These are phyloP conservation scores for Myrica gale DNA, from an alignment of 306 rosid species.

Conservation along the genomic window DNA sequence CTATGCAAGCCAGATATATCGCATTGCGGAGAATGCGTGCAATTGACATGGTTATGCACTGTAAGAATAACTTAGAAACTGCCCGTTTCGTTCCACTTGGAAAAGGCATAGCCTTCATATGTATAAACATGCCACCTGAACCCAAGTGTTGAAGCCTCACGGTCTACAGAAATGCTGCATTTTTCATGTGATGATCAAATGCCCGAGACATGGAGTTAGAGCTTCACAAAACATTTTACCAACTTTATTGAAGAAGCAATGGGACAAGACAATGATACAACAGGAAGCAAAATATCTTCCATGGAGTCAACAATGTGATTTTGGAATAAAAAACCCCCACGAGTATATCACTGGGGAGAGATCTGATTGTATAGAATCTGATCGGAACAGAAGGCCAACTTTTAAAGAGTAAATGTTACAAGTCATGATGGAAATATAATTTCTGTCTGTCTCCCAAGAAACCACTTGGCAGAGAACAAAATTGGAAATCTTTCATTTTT, in stretches of 20 bases:
- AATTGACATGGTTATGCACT: background rate
- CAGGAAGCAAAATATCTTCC: constrained; percentile 25
- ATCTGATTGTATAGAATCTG: constrained; percentile 30
- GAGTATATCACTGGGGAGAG: constrained; percentile 25
- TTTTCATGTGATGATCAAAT: background rate
- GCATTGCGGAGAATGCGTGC: no score
- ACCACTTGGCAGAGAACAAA: constrained; percentile 21
- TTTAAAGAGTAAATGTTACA: constrained; percentile 6
- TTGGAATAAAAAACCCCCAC: constrained; percentile 20
- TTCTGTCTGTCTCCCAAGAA: constrained; percentile 28
- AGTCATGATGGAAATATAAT: constrained; percentile 16
- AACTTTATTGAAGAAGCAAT: constrained; percentile 21
- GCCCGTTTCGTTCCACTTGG: background rate
- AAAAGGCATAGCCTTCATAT: background rate
- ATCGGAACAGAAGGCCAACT: constrained; percentile 11
- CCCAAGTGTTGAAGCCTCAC: background rate
- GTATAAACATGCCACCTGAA: background rate
- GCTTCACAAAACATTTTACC: constrained; percentile 1
- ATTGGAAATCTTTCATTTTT: constrained; percentile 30
- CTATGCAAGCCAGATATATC: no score
- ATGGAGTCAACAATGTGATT: constrained; percentile 18
- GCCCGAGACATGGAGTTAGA: background rate
- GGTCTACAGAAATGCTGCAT: background rate
- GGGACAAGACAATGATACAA: constrained; percentile 15
- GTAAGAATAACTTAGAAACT: background rate